phyloP scores from a whole-genome alignment of 106 monocot genomes.

The Triglochin maritima region DNA sequence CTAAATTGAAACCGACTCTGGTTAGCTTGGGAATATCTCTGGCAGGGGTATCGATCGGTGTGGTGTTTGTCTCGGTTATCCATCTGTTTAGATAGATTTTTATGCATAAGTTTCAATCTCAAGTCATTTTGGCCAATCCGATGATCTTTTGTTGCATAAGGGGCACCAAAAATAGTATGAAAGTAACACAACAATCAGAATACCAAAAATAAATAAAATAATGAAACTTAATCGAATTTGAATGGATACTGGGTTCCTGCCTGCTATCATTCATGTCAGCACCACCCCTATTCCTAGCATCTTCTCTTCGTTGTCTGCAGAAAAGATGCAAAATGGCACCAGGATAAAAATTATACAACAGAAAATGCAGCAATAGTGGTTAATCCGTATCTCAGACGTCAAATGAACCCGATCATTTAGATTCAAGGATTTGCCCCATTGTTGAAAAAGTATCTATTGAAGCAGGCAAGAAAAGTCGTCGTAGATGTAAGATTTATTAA shows the following conservation, averaged over 20 bases:
- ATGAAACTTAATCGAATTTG: not conserved
- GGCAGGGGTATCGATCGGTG: constrained; percentile 47
- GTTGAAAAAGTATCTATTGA: too few relatives aligned
- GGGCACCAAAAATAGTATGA: constrained; percentile 1
- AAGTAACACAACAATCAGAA: not conserved
- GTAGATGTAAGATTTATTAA: too few relatives aligned
- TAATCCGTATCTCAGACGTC: too few relatives aligned
- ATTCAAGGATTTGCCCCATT: too few relatives aligned
- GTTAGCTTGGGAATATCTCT: constrained; percentile 46
- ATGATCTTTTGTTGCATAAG: constrained; percentile 38
- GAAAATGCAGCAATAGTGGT: too few relatives aligned
- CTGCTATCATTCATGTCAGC: constrained; percentile 25
- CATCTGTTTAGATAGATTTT: constrained; percentile 32
- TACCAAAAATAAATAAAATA: not conserved
- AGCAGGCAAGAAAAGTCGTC: too few relatives aligned
- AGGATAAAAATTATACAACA: too few relatives aligned
- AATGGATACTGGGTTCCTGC: constrained; percentile 38
- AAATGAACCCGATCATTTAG: too few relatives aligned
- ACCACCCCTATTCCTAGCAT: constrained; percentile 9
- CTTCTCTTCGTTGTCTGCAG: constrained; percentile 43
- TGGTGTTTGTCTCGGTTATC: constrained; percentile 9
- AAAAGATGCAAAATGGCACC: not conserved
- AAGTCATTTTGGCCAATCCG: constrained; percentile 57
- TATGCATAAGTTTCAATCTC: constrained; percentile 65
- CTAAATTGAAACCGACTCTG: constrained; percentile 20